These are phyloP conservation scores for Lichtheimia ramosa DNA, from an alignment of 371 early-diverging fungal species.

Conservation along the genomic window DNA sequence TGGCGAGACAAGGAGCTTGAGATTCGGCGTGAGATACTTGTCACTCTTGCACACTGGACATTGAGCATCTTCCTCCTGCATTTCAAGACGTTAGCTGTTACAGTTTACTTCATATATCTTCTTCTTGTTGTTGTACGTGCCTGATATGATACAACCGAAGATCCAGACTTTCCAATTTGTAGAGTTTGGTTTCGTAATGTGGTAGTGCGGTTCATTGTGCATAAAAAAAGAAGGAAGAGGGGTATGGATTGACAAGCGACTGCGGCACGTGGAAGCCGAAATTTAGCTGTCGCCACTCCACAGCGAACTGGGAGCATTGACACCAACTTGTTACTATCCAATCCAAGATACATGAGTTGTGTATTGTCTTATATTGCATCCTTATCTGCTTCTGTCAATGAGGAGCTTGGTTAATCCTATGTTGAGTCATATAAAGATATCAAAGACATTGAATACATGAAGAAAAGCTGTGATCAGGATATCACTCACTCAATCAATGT, in stretches of 20 bases:
- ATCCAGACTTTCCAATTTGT: slow-evolving; percentile 43
- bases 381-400: too few species aligned
- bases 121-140: slow-evolving; percentile 11
- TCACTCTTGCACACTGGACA: slow-evolving; percentile 97
- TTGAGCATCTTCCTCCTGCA: slow-evolving; percentile 68
- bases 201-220: slow-evolving; percentile 1
- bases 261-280: not conserved
- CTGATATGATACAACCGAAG: slow-evolving; percentile 47
- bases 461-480: too few species aligned
- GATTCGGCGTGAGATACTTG: slow-evolving; percentile 90
- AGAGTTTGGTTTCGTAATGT: slow-evolving; percentile 34
- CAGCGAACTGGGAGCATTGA: too few species aligned
- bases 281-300: too few species aligned
- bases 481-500: too few species aligned
- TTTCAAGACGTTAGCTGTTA: not conserved
- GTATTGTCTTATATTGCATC: too few species aligned
- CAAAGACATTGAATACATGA: too few species aligned
- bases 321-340: too few species aligned
- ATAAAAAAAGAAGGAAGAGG: not conserved
- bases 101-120: too few species aligned
- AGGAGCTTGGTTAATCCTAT: too few species aligned
- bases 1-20: slow-evolving; percentile 92
- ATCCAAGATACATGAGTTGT: too few species aligned
- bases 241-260: not conserved
- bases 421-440: too few species aligned